Evolutionary conservation across 2,329 filamentous ascomycete species (phyloP), one percentile per base, ranked within the genome.

Genomic region (Talaromyces sp.): DNA sequence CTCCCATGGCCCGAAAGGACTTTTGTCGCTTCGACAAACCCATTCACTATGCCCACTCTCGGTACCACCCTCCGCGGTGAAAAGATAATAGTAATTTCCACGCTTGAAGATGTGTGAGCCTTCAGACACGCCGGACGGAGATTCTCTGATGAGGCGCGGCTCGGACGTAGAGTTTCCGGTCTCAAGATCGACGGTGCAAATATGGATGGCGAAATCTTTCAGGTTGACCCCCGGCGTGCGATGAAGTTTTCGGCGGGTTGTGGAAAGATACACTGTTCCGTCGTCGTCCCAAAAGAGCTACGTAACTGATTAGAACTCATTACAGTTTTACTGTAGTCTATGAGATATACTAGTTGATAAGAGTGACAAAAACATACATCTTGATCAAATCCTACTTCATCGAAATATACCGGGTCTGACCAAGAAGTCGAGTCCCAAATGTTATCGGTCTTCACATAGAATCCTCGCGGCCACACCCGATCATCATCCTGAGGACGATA

Each of bases 41-140:
- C 87, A 89, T 69, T 83, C 84, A 2, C 86, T 84, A 69, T 90
- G 88, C 0, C 84, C 81, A 66, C 85, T 86, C 5, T 83, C 87
- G 0, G 84, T 86, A 3, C 85, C 84, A 43, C 83, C 83, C 73
- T 87, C 84, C 0, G 84, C 83, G 0, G 81, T 81, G 19, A 86
- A 73, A 1, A 86, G 74, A 66, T 86, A 86, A 68, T 85, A 86
- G 66, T 78, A 86, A 0, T 74, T 78, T 24, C 84, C 83, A 37
- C 81, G 81, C 49, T 77, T 79, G 70, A 83, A 84, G 31, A 87
- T 79, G 58, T 86, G 84, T 0, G 85, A 84, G 0, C 85, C 86
- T 68, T 87, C 85, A 0, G 85, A 70, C 3, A 76, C 71, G 74
- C 71, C 80, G 69, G 67, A 78, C 62, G 60, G 72, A 2, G 83